Percentiles rank a stretch among this genome's conserved stretches.
These are phyloP conservation scores for Lipomyces lipofer DNA, from an alignment of 805 yeast genomes.

Conservation along the genomic window DNA sequence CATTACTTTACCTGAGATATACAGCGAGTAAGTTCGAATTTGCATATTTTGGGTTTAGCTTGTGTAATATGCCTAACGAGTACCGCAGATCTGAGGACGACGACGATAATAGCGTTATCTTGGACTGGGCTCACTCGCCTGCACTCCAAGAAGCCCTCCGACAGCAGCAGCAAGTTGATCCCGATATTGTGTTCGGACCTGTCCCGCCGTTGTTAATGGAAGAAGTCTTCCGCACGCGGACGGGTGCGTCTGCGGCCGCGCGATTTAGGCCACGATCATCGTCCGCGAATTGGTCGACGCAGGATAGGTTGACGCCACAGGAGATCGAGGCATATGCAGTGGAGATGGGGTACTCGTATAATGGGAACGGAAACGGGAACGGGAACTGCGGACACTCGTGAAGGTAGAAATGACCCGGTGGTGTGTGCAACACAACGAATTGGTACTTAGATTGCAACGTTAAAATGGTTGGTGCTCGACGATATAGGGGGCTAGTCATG, in stretches of 20 bases:
- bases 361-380: not conserved
- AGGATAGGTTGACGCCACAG: slow-evolving; percentile 48
- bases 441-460: too few species aligned
- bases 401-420: too few species aligned
- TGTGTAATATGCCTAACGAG: not conserved
- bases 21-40: slow-evolving; percentile 36
- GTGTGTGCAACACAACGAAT: too few species aligned
- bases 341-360: slow-evolving; percentile 46
- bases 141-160: slow-evolving; percentile 49
- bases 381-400: too few species aligned
- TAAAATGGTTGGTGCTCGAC: not conserved
- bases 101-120: slow-evolving; percentile 49
- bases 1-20: slow-evolving; percentile 36
- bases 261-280: slow-evolving; percentile 57
- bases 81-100: slow-evolving; percentile 52
- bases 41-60: not conserved
- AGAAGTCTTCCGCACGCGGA: slow-evolving; percentile 55
- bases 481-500: too few species aligned
- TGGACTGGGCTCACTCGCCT: slow-evolving; percentile 66
- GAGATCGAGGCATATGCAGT: slow-evolving; percentile 51
- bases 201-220: slow-evolving; percentile 68
- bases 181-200: slow-evolving; percentile 71
- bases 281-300: slow-evolving; percentile 52
- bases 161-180: slow-evolving; percentile 57
- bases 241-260: slow-evolving; percentile 45